Evolutionary conservation across 208 protist genomes (phyloP), one percentile per base, ranked within the genome.

Genomic region (Leishmania tarentolae): DNA sequence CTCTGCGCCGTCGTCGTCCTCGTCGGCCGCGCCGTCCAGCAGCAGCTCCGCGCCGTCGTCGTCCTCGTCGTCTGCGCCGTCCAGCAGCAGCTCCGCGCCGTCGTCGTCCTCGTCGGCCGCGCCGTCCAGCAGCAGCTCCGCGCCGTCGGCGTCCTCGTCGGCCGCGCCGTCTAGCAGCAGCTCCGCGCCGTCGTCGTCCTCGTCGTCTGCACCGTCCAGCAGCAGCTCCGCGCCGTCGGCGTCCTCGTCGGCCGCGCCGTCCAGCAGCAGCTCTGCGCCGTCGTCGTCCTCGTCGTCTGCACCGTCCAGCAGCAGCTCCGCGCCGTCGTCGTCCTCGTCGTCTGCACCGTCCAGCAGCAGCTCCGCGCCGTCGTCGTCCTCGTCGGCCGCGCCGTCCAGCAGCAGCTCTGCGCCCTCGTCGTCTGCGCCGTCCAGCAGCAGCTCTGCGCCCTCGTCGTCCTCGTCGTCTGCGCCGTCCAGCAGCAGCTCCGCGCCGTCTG

Each of bases 381-480:
- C 53, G 53, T 57, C 53, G 53, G 11, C 53, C 21, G 53, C 53
- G 53, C 53, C 53, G 53, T 57, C 53, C 53, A 57, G 53, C 53
- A 57, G 53, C 53, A 57, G 53, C 53, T 57, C 53, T 13, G 53
- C 53, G 53, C 53, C 53, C 17, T 57, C 53, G 53, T 57, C 53
- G 53, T 57, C 53, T 24, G 11, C 53, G 53, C 19, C 53, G 53
- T 61, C 56, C 56, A 61, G 56, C 56, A 63, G 57, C 57, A 63
- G 57, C 57, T 63, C 57, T 31, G 57, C 56, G 56, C 56, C 56
- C 17, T 53, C 50, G 50, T 53, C 50, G 15, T 61, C 56, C 56
- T 61, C 56, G 56, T 61, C 56, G 56, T 61, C 56, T 61, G 56
- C 57, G 11, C 57, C 57, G 57, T 63, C 57, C 57, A 63, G 57